Percentiles rank a stretch among this genome's conserved stretches.
Conservation (phyloP, 257 asterid genomes). For the Echium plantagineum region DNA sequence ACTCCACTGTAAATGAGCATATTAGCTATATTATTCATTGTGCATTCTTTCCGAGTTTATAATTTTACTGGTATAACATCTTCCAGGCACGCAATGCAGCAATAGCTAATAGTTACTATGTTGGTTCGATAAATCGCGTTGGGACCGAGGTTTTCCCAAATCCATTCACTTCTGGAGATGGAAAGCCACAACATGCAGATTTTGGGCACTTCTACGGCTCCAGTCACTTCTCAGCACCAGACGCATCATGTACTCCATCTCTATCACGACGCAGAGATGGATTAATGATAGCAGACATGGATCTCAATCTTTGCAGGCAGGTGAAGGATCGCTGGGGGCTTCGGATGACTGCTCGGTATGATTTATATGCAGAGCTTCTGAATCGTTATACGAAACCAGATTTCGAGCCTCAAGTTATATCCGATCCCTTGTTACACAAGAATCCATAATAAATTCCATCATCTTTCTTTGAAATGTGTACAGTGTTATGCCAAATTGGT, state of each 20-base stretch:
- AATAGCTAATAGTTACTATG: conserved; percentile 80
- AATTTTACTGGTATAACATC: background rate
- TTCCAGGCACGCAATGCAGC: conserved; percentile 95
- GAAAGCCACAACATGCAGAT: conserved; percentile 79
- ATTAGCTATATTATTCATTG: background rate
- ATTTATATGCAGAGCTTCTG: conserved; percentile 54
- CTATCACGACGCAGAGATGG: conserved; percentile 73
- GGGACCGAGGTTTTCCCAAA: conserved; percentile 86
- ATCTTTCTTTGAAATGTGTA: background rate
- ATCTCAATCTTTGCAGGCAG: conserved; percentile 83
- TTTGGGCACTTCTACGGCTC: conserved; percentile 97
- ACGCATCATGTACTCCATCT: conserved; percentile 85
- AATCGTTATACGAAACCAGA: conserved; percentile 57
- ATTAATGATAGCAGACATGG: conserved; percentile 65
- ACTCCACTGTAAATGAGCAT: background rate
- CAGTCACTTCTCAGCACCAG: conserved; percentile 80
- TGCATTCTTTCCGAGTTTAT: background rate
- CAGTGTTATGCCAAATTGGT: background rate
- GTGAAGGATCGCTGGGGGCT: conserved; percentile 96
- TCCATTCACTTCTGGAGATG: conserved; percentile 92
- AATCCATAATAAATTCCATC: conserved; percentile 17
- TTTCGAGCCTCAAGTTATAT: conserved; percentile 75
- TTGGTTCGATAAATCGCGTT: conserved; percentile 79
- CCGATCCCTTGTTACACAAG: conserved; percentile 63
- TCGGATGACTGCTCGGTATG: conserved; percentile 90